Conservation (phyloP, 2,329 filamentous ascomycete species). For the Pseudogymnoascus sp. region DNA sequence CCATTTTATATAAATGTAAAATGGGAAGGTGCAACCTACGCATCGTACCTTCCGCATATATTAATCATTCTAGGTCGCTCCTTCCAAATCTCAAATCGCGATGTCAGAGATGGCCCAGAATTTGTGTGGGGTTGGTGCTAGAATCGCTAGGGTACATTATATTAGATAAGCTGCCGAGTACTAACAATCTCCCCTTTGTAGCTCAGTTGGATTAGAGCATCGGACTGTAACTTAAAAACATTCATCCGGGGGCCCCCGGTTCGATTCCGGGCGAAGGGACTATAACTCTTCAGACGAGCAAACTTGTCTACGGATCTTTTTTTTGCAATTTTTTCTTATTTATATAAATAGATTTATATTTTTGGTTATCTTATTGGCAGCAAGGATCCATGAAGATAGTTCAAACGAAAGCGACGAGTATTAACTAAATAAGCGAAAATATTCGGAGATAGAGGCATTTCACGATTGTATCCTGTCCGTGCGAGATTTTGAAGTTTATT, state of each 20-base stretch:
- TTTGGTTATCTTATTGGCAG: neutral
- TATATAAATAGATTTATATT: too few species aligned
- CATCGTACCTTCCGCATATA: neutral
- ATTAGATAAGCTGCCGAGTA: neutral
- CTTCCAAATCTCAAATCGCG: neutral
- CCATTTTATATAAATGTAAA: neutral
- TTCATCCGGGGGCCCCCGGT: conserved; percentile 11
- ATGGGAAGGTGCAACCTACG: neutral
- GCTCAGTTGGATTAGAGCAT: conserved; percentile 12
- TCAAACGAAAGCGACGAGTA: neutral
- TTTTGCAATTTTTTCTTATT: neutral
- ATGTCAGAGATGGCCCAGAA: neutral
- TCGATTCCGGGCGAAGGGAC: conserved; percentile 11
- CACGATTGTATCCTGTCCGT: neutral
- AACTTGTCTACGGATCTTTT: neutral
- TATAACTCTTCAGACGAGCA: conserved; percentile 7
- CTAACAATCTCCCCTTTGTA: conserved; percentile 8
- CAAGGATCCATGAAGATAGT: neutral
- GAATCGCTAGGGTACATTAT: neutral
- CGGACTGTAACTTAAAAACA: conserved; percentile 10
- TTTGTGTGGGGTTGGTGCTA: neutral
- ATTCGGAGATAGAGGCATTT: neutral
- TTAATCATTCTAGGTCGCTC: neutral
- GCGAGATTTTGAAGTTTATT: too few species aligned
- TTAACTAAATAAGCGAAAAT: neutral